Evolutionary conservation across 129 eudicot genomes (phyloP).

Genomic region (Chrysanthemum makinoi): DNA sequence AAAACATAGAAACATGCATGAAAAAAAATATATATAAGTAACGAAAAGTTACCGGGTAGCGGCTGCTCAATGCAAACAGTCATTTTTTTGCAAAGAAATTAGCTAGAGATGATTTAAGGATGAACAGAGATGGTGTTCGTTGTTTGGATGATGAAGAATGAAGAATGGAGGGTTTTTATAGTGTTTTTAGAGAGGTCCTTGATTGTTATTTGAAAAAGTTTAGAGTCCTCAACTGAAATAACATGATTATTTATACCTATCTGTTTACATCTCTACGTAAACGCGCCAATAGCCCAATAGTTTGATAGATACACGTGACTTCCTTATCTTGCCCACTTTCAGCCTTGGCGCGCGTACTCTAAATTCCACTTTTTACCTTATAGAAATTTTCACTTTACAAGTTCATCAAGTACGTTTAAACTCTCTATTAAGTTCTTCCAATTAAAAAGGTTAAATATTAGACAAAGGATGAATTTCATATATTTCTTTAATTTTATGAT

Average conservation of each 20-base stretch:
- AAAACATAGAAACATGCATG: neutral
- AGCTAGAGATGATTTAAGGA: neutral
- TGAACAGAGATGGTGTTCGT: slow-evolving; percentile 15
- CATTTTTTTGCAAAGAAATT: slow-evolving; percentile 29
- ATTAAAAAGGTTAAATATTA: too few relatives aligned
- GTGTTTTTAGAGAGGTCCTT: slow-evolving; percentile 41
- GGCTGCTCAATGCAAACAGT: slow-evolving; percentile 65
- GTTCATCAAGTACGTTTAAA: neutral
- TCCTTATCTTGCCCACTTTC: neutral
- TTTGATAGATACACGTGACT: slow-evolving; percentile 4
- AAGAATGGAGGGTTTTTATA: slow-evolving; percentile 39
- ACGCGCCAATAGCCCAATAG: neutral
- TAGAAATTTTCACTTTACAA: too few relatives aligned
- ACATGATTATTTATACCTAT: slow-evolving; percentile 14
- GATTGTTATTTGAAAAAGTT: slow-evolving; percentile 32
- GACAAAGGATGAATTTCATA: too few relatives aligned
- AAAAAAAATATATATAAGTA: neutral
- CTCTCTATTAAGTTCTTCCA: too few relatives aligned
- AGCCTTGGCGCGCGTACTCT: slow-evolving; percentile 8
- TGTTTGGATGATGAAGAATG: slow-evolving; percentile 18
- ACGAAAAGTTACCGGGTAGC: slow-evolving; percentile 37
- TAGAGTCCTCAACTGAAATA: slow-evolving; percentile 47
- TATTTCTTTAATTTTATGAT: too few relatives aligned
- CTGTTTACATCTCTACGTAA: slow-evolving; percentile 13
- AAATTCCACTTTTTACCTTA: too few relatives aligned